Evolutionary conservation across 805 yeast species (phyloP).

Genomic region (Cyberlindnera mississippiensis): DNA sequence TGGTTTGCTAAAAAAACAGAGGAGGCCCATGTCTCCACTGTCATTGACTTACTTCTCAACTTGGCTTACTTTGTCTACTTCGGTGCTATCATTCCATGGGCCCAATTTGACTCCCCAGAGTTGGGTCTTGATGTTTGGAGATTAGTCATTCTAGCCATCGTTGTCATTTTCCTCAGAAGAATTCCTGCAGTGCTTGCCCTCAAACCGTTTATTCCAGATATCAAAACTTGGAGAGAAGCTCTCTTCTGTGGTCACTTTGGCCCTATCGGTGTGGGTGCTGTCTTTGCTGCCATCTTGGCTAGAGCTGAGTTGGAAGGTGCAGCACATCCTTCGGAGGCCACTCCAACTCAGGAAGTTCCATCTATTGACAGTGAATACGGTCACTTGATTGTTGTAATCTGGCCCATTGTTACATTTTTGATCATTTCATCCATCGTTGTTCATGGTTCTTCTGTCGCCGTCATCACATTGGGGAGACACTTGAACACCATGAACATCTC

Average conservation of each 20-base stretch:
- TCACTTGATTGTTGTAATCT: slow-evolving; percentile 42
- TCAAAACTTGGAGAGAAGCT: slow-evolving; percentile 91
- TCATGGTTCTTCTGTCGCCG: slow-evolving; percentile 90
- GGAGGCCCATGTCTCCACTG: slow-evolving; percentile 83
- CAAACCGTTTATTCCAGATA: slow-evolving; percentile 80
- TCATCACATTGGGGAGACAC: slow-evolving; percentile 58
- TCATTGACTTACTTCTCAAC: slow-evolving; percentile 79
- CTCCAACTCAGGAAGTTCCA: slow-evolving; percentile 54
- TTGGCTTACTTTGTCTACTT: slow-evolving; percentile 85
- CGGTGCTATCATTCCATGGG: slow-evolving; percentile 92
- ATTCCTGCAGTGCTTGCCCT: slow-evolving; percentile 75
- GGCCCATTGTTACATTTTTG: slow-evolving; percentile 83
- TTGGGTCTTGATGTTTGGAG: slow-evolving; percentile 79
- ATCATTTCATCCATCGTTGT: slow-evolving; percentile 79
- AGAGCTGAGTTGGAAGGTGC: slow-evolving; percentile 62
- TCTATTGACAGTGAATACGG: slow-evolving; percentile 15
- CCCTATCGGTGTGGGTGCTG: slow-evolving; percentile 93
- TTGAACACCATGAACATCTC: slow-evolving; percentile 75
- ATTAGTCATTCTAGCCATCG: slow-evolving; percentile 67
- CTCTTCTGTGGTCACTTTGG: slow-evolving; percentile 94
- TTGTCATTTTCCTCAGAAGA: slow-evolving; percentile 71
- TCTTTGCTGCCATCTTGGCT: slow-evolving; percentile 71
- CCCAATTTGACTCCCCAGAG: slow-evolving; percentile 55
- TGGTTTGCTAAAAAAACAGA: slow-evolving; percentile 80
- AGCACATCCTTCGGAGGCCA: slow-evolving; percentile 43